phyloP scores from a whole-genome alignment of 2,329 filamentous ascomycete genomes.

The Aspergillus novofumigatus region DNA sequence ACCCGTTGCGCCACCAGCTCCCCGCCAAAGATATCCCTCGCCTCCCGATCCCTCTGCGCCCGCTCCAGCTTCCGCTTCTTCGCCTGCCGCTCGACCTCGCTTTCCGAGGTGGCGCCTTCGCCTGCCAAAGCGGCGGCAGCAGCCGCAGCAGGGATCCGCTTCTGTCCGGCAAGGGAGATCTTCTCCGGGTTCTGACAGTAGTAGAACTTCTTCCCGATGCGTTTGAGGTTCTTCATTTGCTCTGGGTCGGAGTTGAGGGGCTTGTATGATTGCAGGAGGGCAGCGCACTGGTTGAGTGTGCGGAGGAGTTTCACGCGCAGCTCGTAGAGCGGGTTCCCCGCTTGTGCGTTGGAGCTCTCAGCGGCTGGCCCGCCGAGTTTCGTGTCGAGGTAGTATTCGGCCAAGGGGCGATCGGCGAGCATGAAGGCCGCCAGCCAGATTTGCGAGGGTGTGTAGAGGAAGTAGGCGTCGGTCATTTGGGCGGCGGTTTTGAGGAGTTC shows the following conservation, averaged over 20 bases:
- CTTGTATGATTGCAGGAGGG: conserved; percentile 37
- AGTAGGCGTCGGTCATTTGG: conserved; percentile 90
- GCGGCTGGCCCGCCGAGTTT: conserved; percentile 34
- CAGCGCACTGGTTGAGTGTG: conserved; percentile 36
- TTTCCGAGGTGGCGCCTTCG: conserved; percentile 29
- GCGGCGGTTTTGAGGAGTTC: conserved; percentile 74
- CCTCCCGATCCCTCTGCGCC: conserved; percentile 18
- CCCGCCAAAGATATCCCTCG: conserved; percentile 33
- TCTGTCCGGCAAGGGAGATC: conserved; percentile 39
- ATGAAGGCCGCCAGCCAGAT: conserved; percentile 82
- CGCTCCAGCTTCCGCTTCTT: conserved; percentile 39
- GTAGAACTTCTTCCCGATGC: conserved; percentile 48
- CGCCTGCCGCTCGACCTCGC: conserved; percentile 33
- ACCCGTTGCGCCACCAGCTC: conserved; percentile 33
- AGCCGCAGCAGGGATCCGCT: conserved; percentile 37
- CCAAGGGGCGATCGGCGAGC: conserved; percentile 60
- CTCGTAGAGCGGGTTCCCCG: conserved; percentile 22
- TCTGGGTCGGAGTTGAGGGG: conserved; percentile 35
- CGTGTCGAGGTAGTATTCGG: conserved; percentile 42
- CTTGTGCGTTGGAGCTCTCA: neutral
- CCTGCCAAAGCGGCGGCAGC: conserved; percentile 18
- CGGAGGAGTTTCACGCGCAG: conserved; percentile 36
- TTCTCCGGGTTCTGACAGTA: conserved; percentile 49
- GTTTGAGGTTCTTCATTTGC: conserved; percentile 41
- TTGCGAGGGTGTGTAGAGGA: conserved; percentile 90